Base-by-base conservation (phyloP, 2,329 filamentous ascomycete genomes). In the Aspergillus melleus region DNA sequence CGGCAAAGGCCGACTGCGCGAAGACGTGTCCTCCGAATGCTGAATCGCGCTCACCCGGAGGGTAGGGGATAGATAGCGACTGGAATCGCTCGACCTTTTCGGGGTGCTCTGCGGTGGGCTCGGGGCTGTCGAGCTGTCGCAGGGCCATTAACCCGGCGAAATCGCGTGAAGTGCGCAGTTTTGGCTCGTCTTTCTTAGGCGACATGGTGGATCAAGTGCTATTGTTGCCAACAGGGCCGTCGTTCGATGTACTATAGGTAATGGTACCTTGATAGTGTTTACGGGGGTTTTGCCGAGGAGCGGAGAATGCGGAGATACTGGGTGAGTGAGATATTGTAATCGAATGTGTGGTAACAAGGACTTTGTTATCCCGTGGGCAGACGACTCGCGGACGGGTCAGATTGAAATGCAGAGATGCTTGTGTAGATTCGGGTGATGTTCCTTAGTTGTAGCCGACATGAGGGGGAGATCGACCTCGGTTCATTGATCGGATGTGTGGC, bases 21-120 rank as follows among this genome's bases (percentile, higher is more conserved):
- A 81, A 85, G 4, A 85, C 82, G 72, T 86, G 83, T 1, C 83
- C 83, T 12, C 83, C 83, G 69, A 84, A 85, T 0, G 82, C 79
- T 14, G 77, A 73, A 2, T 73, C 73, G 16, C 75, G 69, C 6
- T 71, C 73, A 3, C 76, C 79, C 0, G 81, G 80, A 11, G 77
- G 74, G 61, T 78, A 83, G 2, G 74, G 75, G 4, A 54, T 52
- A 39, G 72, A 64, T 14, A 70, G 49, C 1, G 75, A 62, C 36
- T 68, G 64, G 30, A 76, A 76, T 3, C 53, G 61, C 20, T 75
- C 71, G 49, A 72, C 59, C 29, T 64, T 72, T 58, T 73, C 73
- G 16, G 66, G 61, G 10, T 63, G 66, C 22, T 54, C 42, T 16
- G 58, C 58, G 11, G 60, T 54, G 10, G 49, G n/a, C 29, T 57